These are phyloP conservation scores for Xylaria telfairii DNA, from an alignment of 495 filamentous ascomycete genomes.

Conservation along the genomic window DNA sequence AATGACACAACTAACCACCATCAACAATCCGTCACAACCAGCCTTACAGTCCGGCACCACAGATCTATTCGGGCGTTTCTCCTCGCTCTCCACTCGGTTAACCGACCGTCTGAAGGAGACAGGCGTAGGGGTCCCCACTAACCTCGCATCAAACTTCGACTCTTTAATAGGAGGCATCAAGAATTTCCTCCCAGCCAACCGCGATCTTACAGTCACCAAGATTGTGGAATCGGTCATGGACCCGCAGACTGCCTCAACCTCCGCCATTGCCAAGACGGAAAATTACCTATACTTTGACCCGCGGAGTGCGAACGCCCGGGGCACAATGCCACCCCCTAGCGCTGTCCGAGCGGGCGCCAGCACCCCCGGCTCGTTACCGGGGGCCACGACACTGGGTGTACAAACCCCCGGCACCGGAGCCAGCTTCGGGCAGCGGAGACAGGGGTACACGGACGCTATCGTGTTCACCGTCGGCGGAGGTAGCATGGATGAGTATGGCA, in stretches of 20 bases:
- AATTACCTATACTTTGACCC: conserved; percentile 99
- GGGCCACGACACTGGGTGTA: conserved; percentile 51
- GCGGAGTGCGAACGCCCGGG: conserved; percentile 86
- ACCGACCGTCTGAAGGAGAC: conserved; percentile 94
- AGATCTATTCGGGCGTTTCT: conserved; percentile 88
- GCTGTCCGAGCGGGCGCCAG: conserved; percentile 53
- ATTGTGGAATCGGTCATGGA: conserved; percentile 99
- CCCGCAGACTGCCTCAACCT: conserved; percentile 83
- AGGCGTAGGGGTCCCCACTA: conserved; percentile 60
- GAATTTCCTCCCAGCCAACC: conserved; percentile 94
- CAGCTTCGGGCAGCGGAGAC: conserved; percentile 90
- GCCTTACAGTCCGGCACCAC: conserved; percentile 62
- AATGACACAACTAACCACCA: conserved; percentile 97
- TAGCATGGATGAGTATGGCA: conserved; percentile 99
- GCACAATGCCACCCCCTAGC: conserved; percentile 83
- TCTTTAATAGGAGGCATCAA: conserved; percentile 97
- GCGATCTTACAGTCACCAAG: conserved; percentile 94
- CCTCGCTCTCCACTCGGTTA: conserved; percentile 83
- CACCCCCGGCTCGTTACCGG: conserved; percentile 50
- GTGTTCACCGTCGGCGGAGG: conserved; percentile 97
- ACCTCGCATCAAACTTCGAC: conserved; percentile 87
- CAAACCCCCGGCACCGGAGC: conserved; percentile 71
- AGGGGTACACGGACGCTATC: conserved; percentile 93
- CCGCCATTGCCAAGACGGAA: conserved; percentile 95
- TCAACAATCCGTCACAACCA: conserved; percentile 68